These are phyloP conservation scores for Leishmania tropica DNA, from an alignment of 208 protist genomes.

Conservation along the genomic window DNA sequence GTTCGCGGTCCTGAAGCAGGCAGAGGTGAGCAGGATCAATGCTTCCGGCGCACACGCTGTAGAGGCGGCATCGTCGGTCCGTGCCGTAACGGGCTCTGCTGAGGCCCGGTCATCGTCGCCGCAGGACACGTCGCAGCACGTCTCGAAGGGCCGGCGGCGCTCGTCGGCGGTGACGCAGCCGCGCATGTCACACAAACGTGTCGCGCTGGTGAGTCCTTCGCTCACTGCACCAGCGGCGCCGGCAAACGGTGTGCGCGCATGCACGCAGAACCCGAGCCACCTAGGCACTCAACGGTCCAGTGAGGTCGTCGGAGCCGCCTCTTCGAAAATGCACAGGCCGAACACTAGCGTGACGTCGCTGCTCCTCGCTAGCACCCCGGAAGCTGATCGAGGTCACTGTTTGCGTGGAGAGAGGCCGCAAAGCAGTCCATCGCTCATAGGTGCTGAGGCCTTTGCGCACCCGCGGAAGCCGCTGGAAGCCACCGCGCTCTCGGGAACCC, in stretches of 20 bases:
- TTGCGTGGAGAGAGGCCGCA: neutral
- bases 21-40: neutral
- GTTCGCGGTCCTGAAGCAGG: conserved; percentile 1
- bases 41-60: neutral
- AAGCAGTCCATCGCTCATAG: neutral
- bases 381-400: neutral
- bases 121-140: neutral
- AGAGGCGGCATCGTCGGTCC: neutral
- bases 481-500: neutral
- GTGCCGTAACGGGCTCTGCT: neutral
- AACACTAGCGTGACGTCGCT: neutral
- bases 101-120: neutral
- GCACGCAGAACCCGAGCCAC: neutral
- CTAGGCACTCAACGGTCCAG: neutral
- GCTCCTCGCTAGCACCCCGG: neutral
- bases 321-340: neutral
- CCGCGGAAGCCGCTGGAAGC: neutral
- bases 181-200: neutral
- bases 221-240: neutral
- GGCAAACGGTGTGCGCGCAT: neutral
- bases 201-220: neutral
- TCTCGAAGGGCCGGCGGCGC: neutral
- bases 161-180: neutral
- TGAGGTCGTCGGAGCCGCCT: neutral
- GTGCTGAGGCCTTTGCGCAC: neutral